phyloP scores from a whole-genome alignment of 1,284 basidiomycete species.

The Boletus subluridellus region DNA sequence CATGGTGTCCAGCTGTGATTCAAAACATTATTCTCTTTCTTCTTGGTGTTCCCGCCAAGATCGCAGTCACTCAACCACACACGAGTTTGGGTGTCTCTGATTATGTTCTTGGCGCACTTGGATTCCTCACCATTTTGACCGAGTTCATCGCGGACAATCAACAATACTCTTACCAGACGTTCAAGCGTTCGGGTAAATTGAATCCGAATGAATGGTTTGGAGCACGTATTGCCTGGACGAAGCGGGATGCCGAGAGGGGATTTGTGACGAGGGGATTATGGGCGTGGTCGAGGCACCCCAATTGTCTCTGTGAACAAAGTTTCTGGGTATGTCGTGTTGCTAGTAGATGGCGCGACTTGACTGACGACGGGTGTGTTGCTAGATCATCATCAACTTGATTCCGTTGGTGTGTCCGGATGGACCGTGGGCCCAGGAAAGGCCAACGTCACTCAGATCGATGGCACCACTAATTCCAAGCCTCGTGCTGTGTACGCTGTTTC shows the following conservation, averaged over 20 bases:
- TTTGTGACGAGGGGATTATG: conserved; percentile 85
- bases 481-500: conserved; percentile 65
- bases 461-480: conserved; percentile 52
- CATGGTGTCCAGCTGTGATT: conserved; percentile 46
- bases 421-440: conserved; percentile 32
- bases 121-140: conserved; percentile 56
- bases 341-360: background rate
- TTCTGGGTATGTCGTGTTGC: conserved; percentile 67
- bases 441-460: conserved; percentile 30
- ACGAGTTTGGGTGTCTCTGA: conserved; percentile 60
- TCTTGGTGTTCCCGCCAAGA: conserved; percentile 60
- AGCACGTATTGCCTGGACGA: conserved; percentile 59
- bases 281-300: conserved; percentile 86
- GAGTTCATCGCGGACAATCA: conserved; percentile 90
- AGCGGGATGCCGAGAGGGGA: conserved; percentile 71
- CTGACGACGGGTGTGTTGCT: background rate
- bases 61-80: conserved; percentile 57
- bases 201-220: conserved; percentile 60
- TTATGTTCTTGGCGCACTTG: conserved; percentile 56
- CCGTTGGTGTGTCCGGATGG: conserved; percentile 53
- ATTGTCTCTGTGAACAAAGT: conserved; percentile 84
- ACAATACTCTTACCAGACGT: conserved; percentile 81
- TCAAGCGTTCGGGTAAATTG: conserved; percentile 60
- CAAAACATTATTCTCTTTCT: conserved; percentile 82
- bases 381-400: conserved; percentile 68